Evolutionary conservation across 805 yeast species (phyloP).

Genomic region (Kurtzmaniella fragi): DNA sequence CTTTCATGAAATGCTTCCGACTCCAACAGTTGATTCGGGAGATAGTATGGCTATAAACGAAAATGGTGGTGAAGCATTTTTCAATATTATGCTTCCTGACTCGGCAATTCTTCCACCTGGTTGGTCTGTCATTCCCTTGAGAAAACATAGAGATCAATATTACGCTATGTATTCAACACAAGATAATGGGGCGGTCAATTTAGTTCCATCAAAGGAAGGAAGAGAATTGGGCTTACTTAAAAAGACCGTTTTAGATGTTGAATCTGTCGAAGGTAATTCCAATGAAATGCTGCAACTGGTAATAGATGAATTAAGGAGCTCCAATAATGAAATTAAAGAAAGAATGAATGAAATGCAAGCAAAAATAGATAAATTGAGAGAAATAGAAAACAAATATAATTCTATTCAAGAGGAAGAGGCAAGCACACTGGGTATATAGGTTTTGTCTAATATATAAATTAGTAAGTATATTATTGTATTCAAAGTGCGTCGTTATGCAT

Average conservation of each 20-base stretch:
- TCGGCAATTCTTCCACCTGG: constrained; percentile 5
- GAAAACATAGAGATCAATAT: not conserved
- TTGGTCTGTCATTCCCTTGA: constrained; percentile 6
- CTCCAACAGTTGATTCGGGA: too few species aligned
- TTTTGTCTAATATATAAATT: not conserved
- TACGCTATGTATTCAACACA: constrained; percentile 1
- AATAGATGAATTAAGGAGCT: not conserved
- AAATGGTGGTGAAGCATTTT: not conserved
- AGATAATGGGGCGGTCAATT: constrained; percentile 1
- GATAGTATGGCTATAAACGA: not conserved
- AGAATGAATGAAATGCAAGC: not conserved
- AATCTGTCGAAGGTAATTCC: not conserved
- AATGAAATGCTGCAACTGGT: not conserved
- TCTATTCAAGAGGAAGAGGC: not conserved
- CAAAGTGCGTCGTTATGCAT: too few species aligned
- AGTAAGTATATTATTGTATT: not conserved
- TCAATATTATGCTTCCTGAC: constrained; percentile 1
- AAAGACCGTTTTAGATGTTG: too few species aligned
- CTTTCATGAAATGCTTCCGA: not conserved
- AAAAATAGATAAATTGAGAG: not conserved
- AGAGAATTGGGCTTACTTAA: too few species aligned
- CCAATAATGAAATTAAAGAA: not conserved
- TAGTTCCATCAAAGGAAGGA: not conserved
- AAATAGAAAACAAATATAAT: not conserved
- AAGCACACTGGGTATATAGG: not conserved